Evolutionary conservation across 495 filamentous ascomycete genomes (phyloP), one percentile per base, ranked within the genome.

Genomic region (Thermothielavioides terrestris): DNA sequence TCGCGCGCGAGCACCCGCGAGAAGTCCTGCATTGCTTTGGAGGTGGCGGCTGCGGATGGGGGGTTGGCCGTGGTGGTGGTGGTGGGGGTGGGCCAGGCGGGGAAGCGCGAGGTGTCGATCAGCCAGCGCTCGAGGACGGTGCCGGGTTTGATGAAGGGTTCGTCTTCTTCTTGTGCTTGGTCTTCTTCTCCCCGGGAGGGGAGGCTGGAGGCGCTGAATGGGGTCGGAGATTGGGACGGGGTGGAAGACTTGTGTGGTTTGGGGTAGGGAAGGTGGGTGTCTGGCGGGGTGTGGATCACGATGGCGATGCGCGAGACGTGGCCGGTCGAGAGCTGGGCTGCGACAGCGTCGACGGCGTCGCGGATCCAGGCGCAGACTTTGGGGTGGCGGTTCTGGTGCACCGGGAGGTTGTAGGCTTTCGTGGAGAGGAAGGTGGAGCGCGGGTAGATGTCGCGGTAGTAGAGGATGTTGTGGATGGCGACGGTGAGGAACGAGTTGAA

Each of bases 381-480:
- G 1, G 92, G 89, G 63, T 97, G 89, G 52, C 92, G 83, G 53
- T 78, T 88, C 67, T 96, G 90, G 57, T 87, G 83, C 32, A 95
- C 86, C 22, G 89, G 82, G 52, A 86, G 84, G 67, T 94, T 92
- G 77, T 89, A 96, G 56, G 84, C 87, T 52, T 84, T 81, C 17
- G 84, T 82, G 30, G 82, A 78, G 49, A 94, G 76, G 70, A 97
- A 97, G 39, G 89, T 86, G 21, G 77, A 65, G 43, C 71, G 67
- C 0, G 91, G 89, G 65, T 98, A 98, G 63, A 97, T 80, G 52
- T 67, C 64, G 50, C 92, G 85, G 54, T 90, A 80, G 70, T 87
- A 94, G 53, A 98, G 81, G 62, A 97, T 87, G 58, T 91, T 92
- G 73, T 98, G 92, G 62, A 91, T 86, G 55, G 86, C 83, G 35